Evolutionary conservation across 495 filamentous ascomycete genomes (phyloP), one percentile per base, ranked within the genome.

Genomic region (Penicillium pulvis): DNA sequence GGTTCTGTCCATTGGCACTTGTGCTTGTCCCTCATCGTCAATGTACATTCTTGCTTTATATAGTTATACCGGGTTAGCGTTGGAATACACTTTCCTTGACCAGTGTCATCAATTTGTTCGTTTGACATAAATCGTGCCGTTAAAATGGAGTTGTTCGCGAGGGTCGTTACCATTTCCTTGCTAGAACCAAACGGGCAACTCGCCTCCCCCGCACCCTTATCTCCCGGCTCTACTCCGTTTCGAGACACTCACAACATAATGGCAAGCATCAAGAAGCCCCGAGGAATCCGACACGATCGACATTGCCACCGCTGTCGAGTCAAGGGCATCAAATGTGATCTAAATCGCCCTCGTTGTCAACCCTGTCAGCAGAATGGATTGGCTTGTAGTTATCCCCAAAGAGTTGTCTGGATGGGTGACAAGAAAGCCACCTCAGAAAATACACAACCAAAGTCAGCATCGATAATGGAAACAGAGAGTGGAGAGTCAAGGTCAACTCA

Each of bases 201-300:
- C 39, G 45, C 30, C 45, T 55, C 48, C 60, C 60, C 57, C 57
- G 60, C 60, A 58, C 36, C 35, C 54, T 56, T 66, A 66, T 66
- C 63, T 66, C 50, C 31, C 33, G 45, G 24, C 20, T 23, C 56
- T 51, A 17, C 52, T 31, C 31, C 52, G 50, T 46, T 41, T 43
- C 51, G 24, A 20, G 14, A 53, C 28, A 4, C 35, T 33, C 11
- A 19, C 20, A 47, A 51, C 28, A 43, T 12, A 4, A 69, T 68
- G 65, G 47, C 53, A 14, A 31, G 53, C 14, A 39, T 51, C n/a
- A 69, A 69, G 46, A 75, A 73, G 59, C 68, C 69, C 26, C 71
- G 71, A 11, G 66, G 72, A 9, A 72, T 75, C 36, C 67, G 71
- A 12, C 62, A 70, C 31, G 71, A 74, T 55, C 70, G 71, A 20